These are phyloP conservation scores for Arxiozyma heterogenica DNA, from an alignment of 1,139 yeast genomes.

Conservation along the genomic window DNA sequence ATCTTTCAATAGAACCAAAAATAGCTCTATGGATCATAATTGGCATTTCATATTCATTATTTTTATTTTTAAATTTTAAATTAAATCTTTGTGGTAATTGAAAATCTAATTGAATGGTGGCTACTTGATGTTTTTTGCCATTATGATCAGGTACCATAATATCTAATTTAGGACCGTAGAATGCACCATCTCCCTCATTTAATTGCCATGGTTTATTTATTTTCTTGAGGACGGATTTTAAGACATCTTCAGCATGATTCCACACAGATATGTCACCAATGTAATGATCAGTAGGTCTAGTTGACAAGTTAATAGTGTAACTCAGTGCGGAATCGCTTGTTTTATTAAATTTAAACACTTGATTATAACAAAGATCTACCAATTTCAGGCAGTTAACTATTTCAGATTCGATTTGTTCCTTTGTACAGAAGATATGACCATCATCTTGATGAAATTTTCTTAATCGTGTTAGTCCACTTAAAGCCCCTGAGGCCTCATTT, in stretches of 20 bases:
- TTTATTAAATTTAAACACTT: conserved; percentile 57
- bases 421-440: conserved; percentile 90
- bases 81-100: conserved; percentile 84
- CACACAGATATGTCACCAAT: conserved; percentile 79
- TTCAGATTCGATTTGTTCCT: conserved; percentile 72
- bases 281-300: conserved; percentile 70
- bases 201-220: conserved; percentile 61
- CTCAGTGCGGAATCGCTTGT: conserved; percentile 4
- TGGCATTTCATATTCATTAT: conserved; percentile 50
- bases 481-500: conserved; percentile 91
- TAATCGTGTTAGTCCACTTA: conserved; percentile 89
- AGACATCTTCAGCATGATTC: conserved; percentile 72
- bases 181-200: conserved; percentile 93
- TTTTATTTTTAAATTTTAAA: conserved; percentile 53
- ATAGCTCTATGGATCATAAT: conserved; percentile 94
- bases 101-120: conserved; percentile 92
- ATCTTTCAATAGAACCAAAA: conserved; percentile 88
- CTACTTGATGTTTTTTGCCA: conserved; percentile 84
- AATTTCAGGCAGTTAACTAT: conserved; percentile 65
- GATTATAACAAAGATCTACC: conserved; percentile 62
- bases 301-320: conserved; percentile 71
- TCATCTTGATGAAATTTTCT: conserved; percentile 98
- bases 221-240: conserved; percentile 54
- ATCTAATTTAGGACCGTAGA: conserved; percentile 95
- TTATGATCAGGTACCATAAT: conserved; percentile 75